phyloP scores from a whole-genome alignment of 495 filamentous ascomycete species.

The Halenospora varia region DNA sequence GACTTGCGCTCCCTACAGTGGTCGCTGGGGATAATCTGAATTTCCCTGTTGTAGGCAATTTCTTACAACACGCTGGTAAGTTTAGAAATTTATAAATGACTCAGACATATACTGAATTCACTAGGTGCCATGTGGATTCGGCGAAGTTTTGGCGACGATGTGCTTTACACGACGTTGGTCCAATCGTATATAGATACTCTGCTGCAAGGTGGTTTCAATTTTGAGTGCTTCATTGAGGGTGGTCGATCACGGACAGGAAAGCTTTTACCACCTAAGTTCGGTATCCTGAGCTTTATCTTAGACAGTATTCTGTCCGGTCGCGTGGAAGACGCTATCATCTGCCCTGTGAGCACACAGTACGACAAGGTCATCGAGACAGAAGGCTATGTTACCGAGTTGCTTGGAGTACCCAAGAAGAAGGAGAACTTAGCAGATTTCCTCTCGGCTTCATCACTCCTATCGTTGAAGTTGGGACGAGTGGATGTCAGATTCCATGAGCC shows the following conservation, averaged over 20 bases:
- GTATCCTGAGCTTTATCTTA: constrained; percentile 89
- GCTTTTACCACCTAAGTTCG: constrained; percentile 88
- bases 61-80: constrained; percentile 86
- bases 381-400: constrained; percentile 88
- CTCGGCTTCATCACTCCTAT: constrained; percentile 82
- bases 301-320: constrained; percentile 87
- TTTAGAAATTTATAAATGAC: neutral
- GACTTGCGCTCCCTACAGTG: constrained; percentile 84
- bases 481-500: constrained; percentile 95
- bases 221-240: constrained; percentile 96
- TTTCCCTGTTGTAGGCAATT: constrained; percentile 82
- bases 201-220: constrained; percentile 84
- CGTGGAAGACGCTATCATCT: constrained; percentile 85
- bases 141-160: constrained; percentile 86
- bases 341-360: constrained; percentile 94
- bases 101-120: neutral
- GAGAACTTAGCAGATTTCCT: constrained; percentile 89
- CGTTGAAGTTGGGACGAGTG: constrained; percentile 82
- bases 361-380: constrained; percentile 99
- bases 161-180: constrained; percentile 83
- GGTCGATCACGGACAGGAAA: constrained; percentile 91
- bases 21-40: constrained; percentile 96
- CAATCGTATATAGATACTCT: constrained; percentile 95
- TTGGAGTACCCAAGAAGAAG: constrained; percentile 90
- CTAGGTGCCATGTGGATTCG: constrained; percentile 93